A percentile compares a stretch with the other conserved stretches of the same genome.
These are phyloP conservation scores for Millerago galiae DNA, from an alignment of 805 yeast species.

Conservation along the genomic window DNA sequence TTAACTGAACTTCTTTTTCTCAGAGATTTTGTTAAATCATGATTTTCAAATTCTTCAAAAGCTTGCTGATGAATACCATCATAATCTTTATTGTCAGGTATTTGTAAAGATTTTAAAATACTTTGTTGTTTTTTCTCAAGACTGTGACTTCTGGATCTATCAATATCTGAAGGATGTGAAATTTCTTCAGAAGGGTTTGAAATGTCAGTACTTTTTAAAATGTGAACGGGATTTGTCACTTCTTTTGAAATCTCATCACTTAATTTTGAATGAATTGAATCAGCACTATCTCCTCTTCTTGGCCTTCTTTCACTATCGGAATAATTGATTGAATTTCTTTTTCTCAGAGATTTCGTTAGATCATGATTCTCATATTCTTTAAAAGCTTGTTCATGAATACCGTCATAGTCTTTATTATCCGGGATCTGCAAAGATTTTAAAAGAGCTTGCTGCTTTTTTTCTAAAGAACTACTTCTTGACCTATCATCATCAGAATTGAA, in stretches of 20 bases:
- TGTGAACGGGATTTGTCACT: not conserved
- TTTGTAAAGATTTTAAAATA: conserved; percentile 27
- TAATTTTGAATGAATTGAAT: not conserved
- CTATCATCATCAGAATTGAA: not conserved
- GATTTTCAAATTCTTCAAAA: conserved; percentile 15
- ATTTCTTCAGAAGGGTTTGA: not conserved
- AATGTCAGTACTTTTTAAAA: too few species aligned
- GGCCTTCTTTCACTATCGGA: conserved; percentile 1
- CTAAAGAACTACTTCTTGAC: not conserved
- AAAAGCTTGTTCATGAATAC: conserved; percentile 28
- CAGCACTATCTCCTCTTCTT: not conserved
- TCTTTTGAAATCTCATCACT: too few species aligned
- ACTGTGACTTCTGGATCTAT: not conserved
- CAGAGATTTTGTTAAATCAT: conserved; percentile 9
- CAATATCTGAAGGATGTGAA: not conserved
- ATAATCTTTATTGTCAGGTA: conserved; percentile 34
- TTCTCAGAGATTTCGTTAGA: conserved; percentile 11
- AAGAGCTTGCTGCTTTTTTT: conserved; percentile 15
- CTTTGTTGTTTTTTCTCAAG: conserved; percentile 11
- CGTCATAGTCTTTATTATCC: conserved; percentile 32
- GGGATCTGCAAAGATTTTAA: conserved; percentile 30
- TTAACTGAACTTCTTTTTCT: conserved; percentile 7
- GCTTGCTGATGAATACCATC: conserved; percentile 29
- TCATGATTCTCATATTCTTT: conserved; percentile 13
- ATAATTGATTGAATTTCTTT: conserved; percentile 6